Conservation (phyloP, 73 alveolate genomes). For the Stentor roeselii region DNA sequence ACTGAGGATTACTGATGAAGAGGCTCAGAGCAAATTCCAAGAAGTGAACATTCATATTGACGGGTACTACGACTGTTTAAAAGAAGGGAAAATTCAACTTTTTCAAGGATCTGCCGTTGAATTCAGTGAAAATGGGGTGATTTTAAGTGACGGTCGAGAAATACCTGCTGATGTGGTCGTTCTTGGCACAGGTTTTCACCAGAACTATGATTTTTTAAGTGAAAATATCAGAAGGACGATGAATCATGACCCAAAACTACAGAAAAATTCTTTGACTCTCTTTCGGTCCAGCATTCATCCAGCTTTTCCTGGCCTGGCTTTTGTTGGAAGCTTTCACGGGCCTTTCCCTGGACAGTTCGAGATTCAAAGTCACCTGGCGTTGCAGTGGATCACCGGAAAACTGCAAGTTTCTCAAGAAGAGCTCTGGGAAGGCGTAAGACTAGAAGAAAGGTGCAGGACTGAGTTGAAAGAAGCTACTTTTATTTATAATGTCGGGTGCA, state of each 20-base stretch:
- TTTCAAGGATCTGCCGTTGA: neutral
- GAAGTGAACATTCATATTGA: too few species aligned
- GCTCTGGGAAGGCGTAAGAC: neutral
- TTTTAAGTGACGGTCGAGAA: neutral
- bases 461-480: neutral
- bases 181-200: slow-evolving; percentile 12
- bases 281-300: neutral
- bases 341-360: neutral
- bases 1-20: neutral
- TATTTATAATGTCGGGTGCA: neutral
- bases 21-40: neutral
- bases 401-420: neutral
- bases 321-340: neutral
- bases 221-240: neutral
- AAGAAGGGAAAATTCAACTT: neutral
- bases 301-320: neutral
- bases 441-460: neutral
- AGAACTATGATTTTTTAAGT: neutral
- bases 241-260: neutral
- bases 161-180: neutral
- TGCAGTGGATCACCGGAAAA: neutral
- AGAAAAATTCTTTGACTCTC: neutral
- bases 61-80: neutral
- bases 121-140: neutral
- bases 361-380: neutral